Evolutionary conservation across 2,329 filamentous ascomycete species (phyloP).

Genomic region (Epichloe hybrida): DNA sequence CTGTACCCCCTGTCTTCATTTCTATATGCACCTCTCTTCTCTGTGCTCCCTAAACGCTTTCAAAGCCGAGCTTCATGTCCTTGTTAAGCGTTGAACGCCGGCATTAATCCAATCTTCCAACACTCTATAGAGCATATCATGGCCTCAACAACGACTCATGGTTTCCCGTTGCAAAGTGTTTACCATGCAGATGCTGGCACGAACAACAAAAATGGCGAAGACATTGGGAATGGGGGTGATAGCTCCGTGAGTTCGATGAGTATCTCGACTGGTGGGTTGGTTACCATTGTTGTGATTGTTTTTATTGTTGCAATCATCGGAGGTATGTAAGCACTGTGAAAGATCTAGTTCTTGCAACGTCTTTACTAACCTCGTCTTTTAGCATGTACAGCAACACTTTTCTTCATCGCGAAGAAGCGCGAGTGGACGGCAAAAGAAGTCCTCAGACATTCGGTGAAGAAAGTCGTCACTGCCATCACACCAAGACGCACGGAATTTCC

Average conservation of each 20-base stretch:
- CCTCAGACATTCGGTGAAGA: slow-evolving; percentile 53
- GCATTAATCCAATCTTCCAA: not conserved
- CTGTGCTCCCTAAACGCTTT: not conserved
- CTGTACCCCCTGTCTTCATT: not conserved
- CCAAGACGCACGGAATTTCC: slow-evolving; percentile 49
- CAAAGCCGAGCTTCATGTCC: not conserved
- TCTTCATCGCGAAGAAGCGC: slow-evolving; percentile 69
- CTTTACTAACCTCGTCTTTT: not conserved
- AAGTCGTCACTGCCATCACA: slow-evolving; percentile 48
- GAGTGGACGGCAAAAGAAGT: slow-evolving; percentile 69
- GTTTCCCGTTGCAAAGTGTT: slow-evolving; percentile 29
- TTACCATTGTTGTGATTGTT: slow-evolving; percentile 64
- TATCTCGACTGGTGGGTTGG: slow-evolving; percentile 54
- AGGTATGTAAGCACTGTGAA: slow-evolving; percentile 34
- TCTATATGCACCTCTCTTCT: not conserved
- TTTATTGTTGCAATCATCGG: slow-evolving; percentile 53
- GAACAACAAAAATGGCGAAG: slow-evolving; percentile 31
- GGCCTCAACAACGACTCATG: slow-evolving; percentile 21
- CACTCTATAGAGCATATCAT: slow-evolving; percentile 16
- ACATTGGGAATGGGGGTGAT: slow-evolving; percentile 52
- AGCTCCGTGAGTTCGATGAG: slow-evolving; percentile 38
- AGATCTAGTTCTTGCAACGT: not conserved
- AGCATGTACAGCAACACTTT: slow-evolving; percentile 56
- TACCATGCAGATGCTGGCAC: slow-evolving; percentile 22
- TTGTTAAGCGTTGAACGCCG: not conserved